Conservation (phyloP, 1,284 basidiomycete species). For the Tranzscheliella williamsii region DNA sequence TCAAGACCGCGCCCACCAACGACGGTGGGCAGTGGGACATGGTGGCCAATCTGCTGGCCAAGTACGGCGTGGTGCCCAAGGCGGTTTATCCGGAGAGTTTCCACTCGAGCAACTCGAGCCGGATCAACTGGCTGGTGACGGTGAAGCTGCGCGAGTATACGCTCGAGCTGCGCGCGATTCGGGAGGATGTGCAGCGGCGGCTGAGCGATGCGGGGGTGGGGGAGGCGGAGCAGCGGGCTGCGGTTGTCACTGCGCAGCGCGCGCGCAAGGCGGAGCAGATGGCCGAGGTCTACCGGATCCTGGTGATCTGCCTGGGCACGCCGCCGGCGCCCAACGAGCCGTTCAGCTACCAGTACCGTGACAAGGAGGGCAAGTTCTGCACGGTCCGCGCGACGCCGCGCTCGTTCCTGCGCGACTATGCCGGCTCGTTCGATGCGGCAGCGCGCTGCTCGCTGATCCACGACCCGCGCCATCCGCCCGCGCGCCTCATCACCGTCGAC, state of each 20-base stretch:
- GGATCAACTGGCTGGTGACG: slow-evolving; percentile 79
- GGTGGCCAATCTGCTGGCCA: slow-evolving; percentile 73
- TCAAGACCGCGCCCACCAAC: slow-evolving; percentile 76
- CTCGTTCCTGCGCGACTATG: slow-evolving; percentile 67
- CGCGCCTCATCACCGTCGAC: slow-evolving; percentile 86
- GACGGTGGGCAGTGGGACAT: slow-evolving; percentile 79
- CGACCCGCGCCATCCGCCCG: slow-evolving; percentile 83
- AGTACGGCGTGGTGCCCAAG: slow-evolving; percentile 63
- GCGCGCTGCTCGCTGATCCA: slow-evolving; percentile 90
- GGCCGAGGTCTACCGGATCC: slow-evolving; percentile 81
- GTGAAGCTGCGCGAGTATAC: slow-evolving; percentile 88
- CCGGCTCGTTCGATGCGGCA: slow-evolving; percentile 65
- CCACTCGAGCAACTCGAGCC: slow-evolving; percentile 74
- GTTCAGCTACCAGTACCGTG: slow-evolving; percentile 64
- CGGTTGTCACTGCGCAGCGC: slow-evolving; percentile 52
- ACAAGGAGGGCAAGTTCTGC: slow-evolving; percentile 76
- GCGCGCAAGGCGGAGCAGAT: slow-evolving; percentile 80
- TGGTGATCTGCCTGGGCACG: slow-evolving; percentile 75
- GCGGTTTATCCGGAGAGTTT: slow-evolving; percentile 81
- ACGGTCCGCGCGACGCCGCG: slow-evolving; percentile 76
- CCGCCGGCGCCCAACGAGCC: slow-evolving; percentile 42
- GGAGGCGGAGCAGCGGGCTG: slow-evolving; percentile 13
- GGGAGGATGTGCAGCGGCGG: slow-evolving; percentile 52
- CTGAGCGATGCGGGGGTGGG: slow-evolving; percentile 45
- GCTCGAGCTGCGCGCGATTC: slow-evolving; percentile 74